A percentile compares a stretch with the other conserved stretches of the same genome.
These are phyloP conservation scores for Suillus cothurnatus DNA, from an alignment of 768 basidiomycete species.

Conservation along the genomic window DNA sequence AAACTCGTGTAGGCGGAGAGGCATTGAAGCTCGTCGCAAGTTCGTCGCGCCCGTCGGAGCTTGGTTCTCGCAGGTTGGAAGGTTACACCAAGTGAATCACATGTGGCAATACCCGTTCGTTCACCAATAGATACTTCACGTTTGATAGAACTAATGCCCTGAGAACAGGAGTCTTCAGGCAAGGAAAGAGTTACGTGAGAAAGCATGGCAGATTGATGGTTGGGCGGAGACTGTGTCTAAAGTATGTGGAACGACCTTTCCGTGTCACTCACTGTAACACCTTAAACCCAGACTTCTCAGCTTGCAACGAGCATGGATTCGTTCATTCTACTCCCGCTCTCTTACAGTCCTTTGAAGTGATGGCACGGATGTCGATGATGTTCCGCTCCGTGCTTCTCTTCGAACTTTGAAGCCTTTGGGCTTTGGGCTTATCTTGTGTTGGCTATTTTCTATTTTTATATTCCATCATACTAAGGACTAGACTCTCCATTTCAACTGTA, in stretches of 20 bases:
- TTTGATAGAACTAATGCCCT: slow-evolving; percentile 17
- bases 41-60: slow-evolving; percentile 86
- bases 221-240: slow-evolving; percentile 96
- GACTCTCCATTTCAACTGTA: not conserved
- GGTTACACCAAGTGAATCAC: slow-evolving; percentile 89
- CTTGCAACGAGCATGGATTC: slow-evolving; percentile 86
- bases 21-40: slow-evolving; percentile 90
- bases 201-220: slow-evolving; percentile 92
- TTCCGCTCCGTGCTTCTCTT: slow-evolving; percentile 1
- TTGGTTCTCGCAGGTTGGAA: slow-evolving; percentile 90
- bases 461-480: not conserved
- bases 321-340: slow-evolving; percentile 75
- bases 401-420: not conserved
- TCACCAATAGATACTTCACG: slow-evolving; percentile 18
- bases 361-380: not conserved
- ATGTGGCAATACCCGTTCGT: slow-evolving; percentile 95
- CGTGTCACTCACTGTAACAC: not conserved
- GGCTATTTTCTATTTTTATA: not conserved
- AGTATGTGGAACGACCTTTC: slow-evolving; percentile 44
- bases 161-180: slow-evolving; percentile 64
- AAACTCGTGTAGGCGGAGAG: slow-evolving; percentile 66
- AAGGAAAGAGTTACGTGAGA: slow-evolving; percentile 82
- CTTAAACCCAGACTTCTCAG: slow-evolving; percentile 74
- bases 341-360: slow-evolving; percentile 85
- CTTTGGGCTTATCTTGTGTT: not conserved